A percentile compares a stretch with the other conserved stretches of the same genome.
phyloP scores from a whole-genome alignment of 1,284 basidiomycete species.

The Leccinum angustisporum region DNA sequence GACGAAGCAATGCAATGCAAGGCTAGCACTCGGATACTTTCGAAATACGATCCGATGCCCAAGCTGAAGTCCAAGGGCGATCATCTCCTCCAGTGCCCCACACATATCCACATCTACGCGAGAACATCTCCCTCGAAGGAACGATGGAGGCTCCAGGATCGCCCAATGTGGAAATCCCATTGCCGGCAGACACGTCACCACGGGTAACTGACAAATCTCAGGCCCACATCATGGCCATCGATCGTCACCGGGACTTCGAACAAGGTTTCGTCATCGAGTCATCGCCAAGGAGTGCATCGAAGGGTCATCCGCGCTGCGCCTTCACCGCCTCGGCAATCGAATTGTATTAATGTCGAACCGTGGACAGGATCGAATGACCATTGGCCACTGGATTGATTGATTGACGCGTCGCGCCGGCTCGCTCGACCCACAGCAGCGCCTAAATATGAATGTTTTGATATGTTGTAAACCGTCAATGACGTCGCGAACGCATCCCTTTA shows the following conservation, averaged over 20 bases:
- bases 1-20: background rate
- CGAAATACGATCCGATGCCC: background rate
- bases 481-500: background rate
- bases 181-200: constrained; percentile 4
- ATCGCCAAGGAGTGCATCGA: background rate
- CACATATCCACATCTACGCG: background rate
- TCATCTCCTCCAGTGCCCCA: background rate
- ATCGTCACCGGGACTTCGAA: background rate
- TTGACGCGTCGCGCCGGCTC: background rate
- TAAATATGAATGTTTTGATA: background rate
- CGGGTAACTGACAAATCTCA: background rate
- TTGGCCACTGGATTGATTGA: background rate
- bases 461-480: background rate
- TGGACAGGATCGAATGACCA: background rate
- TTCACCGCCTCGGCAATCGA: background rate
- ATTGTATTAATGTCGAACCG: background rate
- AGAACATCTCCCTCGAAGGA: background rate
- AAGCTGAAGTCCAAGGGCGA: background rate
- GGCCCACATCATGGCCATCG: background rate
- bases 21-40: background rate
- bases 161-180: constrained; percentile 7
- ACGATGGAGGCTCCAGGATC: constrained; percentile 1
- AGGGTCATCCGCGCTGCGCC: background rate
- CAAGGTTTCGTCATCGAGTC: background rate
- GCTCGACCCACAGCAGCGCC: background rate